Base-by-base conservation (phyloP, 2,329 filamentous ascomycete genomes). In the Clarireedia hainanense region DNA sequence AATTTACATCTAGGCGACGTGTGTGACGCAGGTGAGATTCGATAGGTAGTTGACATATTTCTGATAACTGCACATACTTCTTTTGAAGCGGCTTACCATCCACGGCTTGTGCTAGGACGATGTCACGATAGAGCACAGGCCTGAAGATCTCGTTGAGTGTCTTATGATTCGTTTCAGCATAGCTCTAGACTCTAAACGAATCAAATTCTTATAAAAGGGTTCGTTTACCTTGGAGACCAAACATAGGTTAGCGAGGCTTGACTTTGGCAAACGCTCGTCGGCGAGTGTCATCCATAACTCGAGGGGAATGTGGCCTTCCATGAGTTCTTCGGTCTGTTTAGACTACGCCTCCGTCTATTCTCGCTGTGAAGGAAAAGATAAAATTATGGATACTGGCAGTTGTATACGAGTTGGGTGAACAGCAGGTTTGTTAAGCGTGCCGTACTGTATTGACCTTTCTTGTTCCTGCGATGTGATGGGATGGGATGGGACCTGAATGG, bases 51-150 rank as follows among this genome's bases (percentile, higher is more conserved):
- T 47, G 42, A 7, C 15, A 27, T n/a, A 47, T 53, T 20, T 1
- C 27, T 24, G 14, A 2, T 4, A 53, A 15, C 26, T 37, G 30
- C 23, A 2, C 2, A 45, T 52, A n/a, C 1, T 52, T 52, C 4
- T 12, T 23, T 14, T 14, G 5, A 15, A 39, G 42, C 4, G 3
- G 4, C 10, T 1, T 5, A 1, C 6, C 30, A 14, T 30, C 26
- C 12, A 7, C 7, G 17, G 24, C 12, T 23, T 34, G 42, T 39
- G 23, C 20, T 20, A 40, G 12, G 15, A 52, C 42, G 14, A 52
- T 52, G 17, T 52, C 26, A 39, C 50, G 50, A 14, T 53, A 47
- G 24, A 53, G 51, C 14, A 37, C 30, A 27, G 51, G 43, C 47
- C 23, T 30, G 43, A 40, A 40, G 1, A 53, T 23, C 15, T 53